Evolutionary conservation across 169 alveolate species (phyloP), one percentile per base, ranked within the genome.

Genomic region (Nephromyces sp.): DNA sequence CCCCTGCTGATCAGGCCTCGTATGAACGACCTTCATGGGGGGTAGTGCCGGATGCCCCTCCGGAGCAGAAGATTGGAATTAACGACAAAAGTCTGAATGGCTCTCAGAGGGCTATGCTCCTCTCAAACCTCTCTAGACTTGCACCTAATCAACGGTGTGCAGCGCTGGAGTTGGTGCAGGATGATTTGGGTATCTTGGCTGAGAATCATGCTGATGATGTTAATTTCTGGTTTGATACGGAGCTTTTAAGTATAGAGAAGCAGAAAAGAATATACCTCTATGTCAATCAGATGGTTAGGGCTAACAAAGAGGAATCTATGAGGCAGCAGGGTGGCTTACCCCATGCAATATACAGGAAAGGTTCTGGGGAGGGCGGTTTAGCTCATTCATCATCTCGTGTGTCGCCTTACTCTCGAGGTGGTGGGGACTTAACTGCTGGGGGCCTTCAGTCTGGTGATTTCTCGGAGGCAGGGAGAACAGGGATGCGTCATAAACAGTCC

Each of bases 61-160:
- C 88, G 2, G 66, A 81, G 62, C 93, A 84, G 64, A 79, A 83
- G 30, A 78, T 78, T 22, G 86, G 89, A 34, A 69, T 77, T 6
- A 85, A 87, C 53, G 93, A 88, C 31, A 87, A 83, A 72, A 83
- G 88, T 30, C 79, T 88, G 67, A 88, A 86, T 66, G 74, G 72
- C 62, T 65, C 86, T 8, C 93, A 88, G 78, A 74, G 83, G 51
- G 79, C 84, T 24, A 70, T 84, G 32, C 83, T 88, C 63, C 80
- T 81, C 52, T 71, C 77, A 68, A 88, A 88, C 78, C 52, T 88
- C 68, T 34, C 82, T 51, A 64, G 88, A 67, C 82, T 88, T 32
- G 90, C 91, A 32, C 90, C 93, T 25, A 77, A 87, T 68, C 93
- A 88, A 67, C 81, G 93, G 67, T 81, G 80, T 70, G 93, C 92